Base-by-base conservation (phyloP, 2,329 filamentous ascomycete genomes). In the Nemania diffusa region DNA sequence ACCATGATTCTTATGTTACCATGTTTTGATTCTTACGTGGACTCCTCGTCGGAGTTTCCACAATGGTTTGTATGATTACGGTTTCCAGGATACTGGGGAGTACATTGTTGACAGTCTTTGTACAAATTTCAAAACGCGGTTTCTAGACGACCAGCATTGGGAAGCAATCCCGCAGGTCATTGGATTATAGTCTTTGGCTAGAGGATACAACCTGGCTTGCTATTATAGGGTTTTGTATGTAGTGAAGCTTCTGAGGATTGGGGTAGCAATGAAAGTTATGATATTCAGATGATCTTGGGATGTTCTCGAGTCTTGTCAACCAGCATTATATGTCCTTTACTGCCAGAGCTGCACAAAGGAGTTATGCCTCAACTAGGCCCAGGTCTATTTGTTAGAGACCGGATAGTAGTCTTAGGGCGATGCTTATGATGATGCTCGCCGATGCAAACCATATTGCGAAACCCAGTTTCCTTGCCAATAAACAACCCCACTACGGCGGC, bases 131-230 rank as follows among this genome's bases (percentile, higher is more conserved):
- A 57, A 55, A 55, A 29, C 46, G 34, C n/a, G 67, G 57, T 56
- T 69, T 66, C 26, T 69, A 65, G 60, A 68, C 42, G 64, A 64
- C 42, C 57, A 62, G 65, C 62, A 70, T 71, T 55, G 64, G 67
- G 62, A 57, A 55, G 62, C 59, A 65, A 56, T 32, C 59, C 57
- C 52, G 53, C 22, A 44, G 66, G 42, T 52, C 64, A 24, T 71
- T 61, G 61, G 58, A 40, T 67, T 58, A 62, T 62, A 50, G 40
- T 40, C 48, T 55, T 65, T 69, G 68, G 65, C 34, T 69, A 64
- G 53, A 66, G 32, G 55, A 32, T 27, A 46, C 42, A 34, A 37
- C 57, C 24, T 44, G 50, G 65, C 55, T 60, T 37, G 27, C 20
- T 59, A 24, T 6, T 40, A 37, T 53, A 46, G 42, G 27, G 51